These are phyloP conservation scores for Elaeis oleifera DNA, from an alignment of 202 grass and related monocot genomes.

Conservation along the genomic window DNA sequence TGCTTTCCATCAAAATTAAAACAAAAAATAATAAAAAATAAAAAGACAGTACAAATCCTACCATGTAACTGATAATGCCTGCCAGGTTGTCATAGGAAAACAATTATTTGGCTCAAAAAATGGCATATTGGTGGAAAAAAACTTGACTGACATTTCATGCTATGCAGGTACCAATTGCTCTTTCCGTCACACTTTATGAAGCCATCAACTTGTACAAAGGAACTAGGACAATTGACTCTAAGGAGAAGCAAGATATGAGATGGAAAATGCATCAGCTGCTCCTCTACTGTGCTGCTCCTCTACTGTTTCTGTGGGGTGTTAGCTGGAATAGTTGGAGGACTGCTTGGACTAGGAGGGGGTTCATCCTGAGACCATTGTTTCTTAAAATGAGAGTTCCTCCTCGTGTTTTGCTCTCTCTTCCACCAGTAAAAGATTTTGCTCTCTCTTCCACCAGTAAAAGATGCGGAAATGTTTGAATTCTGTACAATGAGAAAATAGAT, in stretches of 20 bases:
- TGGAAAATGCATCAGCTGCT: conserved; percentile 11
- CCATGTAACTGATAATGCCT: too few relatives aligned
- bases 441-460: neutral
- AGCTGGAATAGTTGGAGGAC: conserved; percentile 13
- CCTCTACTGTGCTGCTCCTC: conserved; percentile 8
- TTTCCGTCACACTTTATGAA: conserved; percentile 2
- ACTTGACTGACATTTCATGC: neutral
- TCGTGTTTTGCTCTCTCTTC: conserved; percentile 2
- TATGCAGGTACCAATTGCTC: conserved; percentile 14
- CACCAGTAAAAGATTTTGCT: neutral
- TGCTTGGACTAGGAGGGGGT: conserved; percentile 10
- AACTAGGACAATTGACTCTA: conserved; percentile 10
- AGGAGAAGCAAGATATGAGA: neutral
- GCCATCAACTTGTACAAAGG: conserved; percentile 3
- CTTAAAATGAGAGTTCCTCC: conserved; percentile 23
- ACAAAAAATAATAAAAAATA: too few relatives aligned
- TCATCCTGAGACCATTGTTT: conserved; percentile 12
- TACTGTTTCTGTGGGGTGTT: conserved; percentile 16
- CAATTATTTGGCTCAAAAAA: too few relatives aligned
- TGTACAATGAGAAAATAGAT: too few relatives aligned
- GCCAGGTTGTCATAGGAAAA: too few relatives aligned
- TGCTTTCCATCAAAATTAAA: too few relatives aligned
- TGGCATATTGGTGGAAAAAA: too few relatives aligned
- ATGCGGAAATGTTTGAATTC: too few relatives aligned
- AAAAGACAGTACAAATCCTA: too few relatives aligned